Conservation (phyloP, 73 alveolate species). For the Symbiodinium pilosum region DNA sequence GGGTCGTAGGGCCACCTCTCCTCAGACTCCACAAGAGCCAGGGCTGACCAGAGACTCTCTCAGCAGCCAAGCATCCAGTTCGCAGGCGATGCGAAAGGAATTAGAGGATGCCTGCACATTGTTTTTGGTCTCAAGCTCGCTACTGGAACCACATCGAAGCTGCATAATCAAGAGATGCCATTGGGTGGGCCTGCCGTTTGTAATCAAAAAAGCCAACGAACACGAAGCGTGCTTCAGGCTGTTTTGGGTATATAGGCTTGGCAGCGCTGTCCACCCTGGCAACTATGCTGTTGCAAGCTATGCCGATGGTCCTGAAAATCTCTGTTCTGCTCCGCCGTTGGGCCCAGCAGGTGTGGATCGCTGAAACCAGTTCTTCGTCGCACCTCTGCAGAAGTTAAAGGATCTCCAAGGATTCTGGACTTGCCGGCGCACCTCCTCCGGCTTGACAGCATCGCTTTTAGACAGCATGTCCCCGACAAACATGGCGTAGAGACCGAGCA, state of each 20-base stretch:
- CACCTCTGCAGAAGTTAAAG: background rate
- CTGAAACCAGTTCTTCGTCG: background rate
- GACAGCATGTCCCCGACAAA: constrained; percentile 35
- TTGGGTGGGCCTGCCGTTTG: no score
- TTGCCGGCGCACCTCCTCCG: background rate
- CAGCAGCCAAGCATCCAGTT: background rate
- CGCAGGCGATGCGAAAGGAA: background rate
- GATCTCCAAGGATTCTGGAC: no score
- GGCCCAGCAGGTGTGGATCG: background rate
- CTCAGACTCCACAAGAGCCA: background rate
- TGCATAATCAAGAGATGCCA: no score
- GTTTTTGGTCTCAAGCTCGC: no score
- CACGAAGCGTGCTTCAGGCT: no score
- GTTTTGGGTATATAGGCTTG: no score
- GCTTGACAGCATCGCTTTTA: background rate
- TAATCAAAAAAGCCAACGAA: no score
- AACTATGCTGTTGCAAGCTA: no score
- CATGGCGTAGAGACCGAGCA: constrained; percentile 63
- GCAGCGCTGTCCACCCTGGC: no score
- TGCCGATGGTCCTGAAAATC: no score
- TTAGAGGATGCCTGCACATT: background rate
- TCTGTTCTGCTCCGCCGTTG: no score
- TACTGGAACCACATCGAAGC: no score
- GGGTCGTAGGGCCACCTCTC: background rate
- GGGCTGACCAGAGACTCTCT: background rate